A percentile compares a stretch with the other conserved stretches of the same genome.
phyloP scores from a whole-genome alignment of 345 rosid genomes.

The Capsella bursapastoris region DNA sequence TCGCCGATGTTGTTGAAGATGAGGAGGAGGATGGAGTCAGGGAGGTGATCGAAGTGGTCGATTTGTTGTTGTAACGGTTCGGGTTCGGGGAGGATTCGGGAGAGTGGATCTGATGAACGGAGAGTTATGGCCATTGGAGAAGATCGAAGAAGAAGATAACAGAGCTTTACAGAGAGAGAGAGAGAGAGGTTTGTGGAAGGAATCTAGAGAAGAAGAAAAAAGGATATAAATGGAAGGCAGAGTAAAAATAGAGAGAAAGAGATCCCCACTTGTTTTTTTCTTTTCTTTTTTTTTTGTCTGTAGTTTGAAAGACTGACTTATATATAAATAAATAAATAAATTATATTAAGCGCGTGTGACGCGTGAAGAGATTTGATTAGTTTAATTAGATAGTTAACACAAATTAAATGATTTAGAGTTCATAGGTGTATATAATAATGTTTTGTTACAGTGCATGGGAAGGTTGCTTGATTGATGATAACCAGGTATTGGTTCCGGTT shows the following conservation, averaged over 20 bases:
- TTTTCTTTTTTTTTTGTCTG: background rate
- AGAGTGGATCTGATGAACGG: constrained; percentile 61
- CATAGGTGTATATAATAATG: too few species aligned
- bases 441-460: too few species aligned
- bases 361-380: constrained; percentile 10
- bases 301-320: background rate
- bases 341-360: constrained; percentile 11
- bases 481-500: too few species aligned
- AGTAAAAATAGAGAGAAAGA: background rate
- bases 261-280: background rate
- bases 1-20: constrained; percentile 90
- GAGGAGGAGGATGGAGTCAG: constrained; percentile 74
- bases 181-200: background rate
- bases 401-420: too few species aligned
- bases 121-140: constrained; percentile 34
- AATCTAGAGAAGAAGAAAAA: too few species aligned
- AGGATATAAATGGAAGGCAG: too few species aligned
- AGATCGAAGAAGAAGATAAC: constrained; percentile 23
- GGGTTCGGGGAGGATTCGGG: constrained; percentile 56
- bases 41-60: constrained; percentile 90
- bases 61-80: constrained; percentile 35
- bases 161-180: background rate
- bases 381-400: background rate
- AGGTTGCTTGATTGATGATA: too few species aligned
- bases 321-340: too few species aligned